Conservation (phyloP, 2,329 filamentous ascomycete species). For the Verticillium tricorpus region DNA sequence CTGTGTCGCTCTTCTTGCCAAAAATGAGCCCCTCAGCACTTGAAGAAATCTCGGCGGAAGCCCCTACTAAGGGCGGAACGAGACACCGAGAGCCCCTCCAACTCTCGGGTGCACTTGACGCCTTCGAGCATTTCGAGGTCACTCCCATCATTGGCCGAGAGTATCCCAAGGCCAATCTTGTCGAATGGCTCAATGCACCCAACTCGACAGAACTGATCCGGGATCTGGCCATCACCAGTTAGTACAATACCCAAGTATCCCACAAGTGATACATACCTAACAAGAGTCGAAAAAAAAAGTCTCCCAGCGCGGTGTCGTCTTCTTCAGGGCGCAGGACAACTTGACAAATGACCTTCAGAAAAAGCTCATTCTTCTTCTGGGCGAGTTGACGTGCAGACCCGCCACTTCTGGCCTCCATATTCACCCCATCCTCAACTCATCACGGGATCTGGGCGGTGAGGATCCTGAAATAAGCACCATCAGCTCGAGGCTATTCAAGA, state of each 20-base stretch:
- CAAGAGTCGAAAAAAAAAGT: conserved; percentile 29
- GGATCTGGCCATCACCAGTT: conserved; percentile 58
- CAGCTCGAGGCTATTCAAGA: conserved; percentile 42
- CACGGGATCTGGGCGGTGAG: conserved; percentile 43
- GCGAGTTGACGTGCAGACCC: conserved; percentile 56
- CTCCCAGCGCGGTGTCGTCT: conserved; percentile 59
- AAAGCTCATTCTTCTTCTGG: conserved; percentile 52
- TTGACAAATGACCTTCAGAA: conserved; percentile 57
- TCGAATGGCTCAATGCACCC: conserved; percentile 50
- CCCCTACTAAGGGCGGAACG: conserved; percentile 9
- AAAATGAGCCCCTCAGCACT: conserved; percentile 12
- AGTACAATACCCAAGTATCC: conserved; percentile 7
- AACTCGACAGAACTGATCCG: conserved; percentile 53
- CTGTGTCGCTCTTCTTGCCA: no score
- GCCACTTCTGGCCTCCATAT: conserved; percentile 54
- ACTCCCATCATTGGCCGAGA: conserved; percentile 54
- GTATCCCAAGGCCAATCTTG: conserved; percentile 45
- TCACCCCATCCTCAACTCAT: conserved; percentile 52
- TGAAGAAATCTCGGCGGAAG: conserved; percentile 5
- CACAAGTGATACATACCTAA: background rate
- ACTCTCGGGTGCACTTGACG: conserved; percentile 38
- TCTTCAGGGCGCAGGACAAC: conserved; percentile 57
- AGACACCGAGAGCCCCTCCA: conserved; percentile 27
- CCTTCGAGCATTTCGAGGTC: conserved; percentile 44
- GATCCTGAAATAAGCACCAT: conserved; percentile 58